phyloP scores from a whole-genome alignment of 139 green algal species.

The Diplosphaera chodatii region DNA sequence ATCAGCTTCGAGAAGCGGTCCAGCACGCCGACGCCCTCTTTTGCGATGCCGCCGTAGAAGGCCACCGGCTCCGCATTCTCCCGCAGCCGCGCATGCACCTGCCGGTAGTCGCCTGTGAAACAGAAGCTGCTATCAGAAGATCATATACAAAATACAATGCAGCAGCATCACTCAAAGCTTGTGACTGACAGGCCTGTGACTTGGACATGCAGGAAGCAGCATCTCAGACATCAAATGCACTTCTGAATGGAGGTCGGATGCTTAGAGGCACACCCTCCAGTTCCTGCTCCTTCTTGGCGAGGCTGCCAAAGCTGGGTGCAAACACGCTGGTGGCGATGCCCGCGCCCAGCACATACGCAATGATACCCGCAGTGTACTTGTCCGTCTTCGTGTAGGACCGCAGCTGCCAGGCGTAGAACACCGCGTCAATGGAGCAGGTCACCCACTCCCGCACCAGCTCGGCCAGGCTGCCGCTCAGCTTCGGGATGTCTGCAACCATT shows the following conservation, averaged over 20 bases:
- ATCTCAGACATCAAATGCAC: too few species aligned
- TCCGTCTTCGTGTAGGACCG: slow-evolving; percentile 49
- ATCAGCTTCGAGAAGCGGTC: slow-evolving; percentile 31
- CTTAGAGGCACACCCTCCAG: slow-evolving; percentile 30
- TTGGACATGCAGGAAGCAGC: too few species aligned
- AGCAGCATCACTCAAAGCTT: too few species aligned
- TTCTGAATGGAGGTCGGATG: too few species aligned
- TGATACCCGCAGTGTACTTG: slow-evolving; percentile 55
- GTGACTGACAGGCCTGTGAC: too few species aligned
- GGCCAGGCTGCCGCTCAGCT: slow-evolving; percentile 35
- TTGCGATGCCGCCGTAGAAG: slow-evolving; percentile 47
- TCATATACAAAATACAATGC: too few species aligned
- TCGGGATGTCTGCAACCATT: slow-evolving; percentile 57
- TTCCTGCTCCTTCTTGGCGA: slow-evolving; percentile 49
- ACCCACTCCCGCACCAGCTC: slow-evolving; percentile 47
- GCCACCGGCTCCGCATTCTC: slow-evolving; percentile 51
- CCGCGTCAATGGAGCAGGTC: slow-evolving; percentile 37
- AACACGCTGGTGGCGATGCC: slow-evolving; percentile 34
- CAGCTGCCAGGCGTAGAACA: slow-evolving; percentile 56
- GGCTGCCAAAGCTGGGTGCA: slow-evolving; percentile 51
- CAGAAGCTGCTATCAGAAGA: too few species aligned
- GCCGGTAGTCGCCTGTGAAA: slow-evolving; percentile 30
- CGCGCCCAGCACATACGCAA: slow-evolving; percentile 54
- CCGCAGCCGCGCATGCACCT: slow-evolving; percentile 39
- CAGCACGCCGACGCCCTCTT: slow-evolving; percentile 35